Evolutionary conservation across 139 green algal genomes (phyloP), one percentile per base, ranked within the genome.

Genomic region (Mesotaenium endlicherianum): DNA sequence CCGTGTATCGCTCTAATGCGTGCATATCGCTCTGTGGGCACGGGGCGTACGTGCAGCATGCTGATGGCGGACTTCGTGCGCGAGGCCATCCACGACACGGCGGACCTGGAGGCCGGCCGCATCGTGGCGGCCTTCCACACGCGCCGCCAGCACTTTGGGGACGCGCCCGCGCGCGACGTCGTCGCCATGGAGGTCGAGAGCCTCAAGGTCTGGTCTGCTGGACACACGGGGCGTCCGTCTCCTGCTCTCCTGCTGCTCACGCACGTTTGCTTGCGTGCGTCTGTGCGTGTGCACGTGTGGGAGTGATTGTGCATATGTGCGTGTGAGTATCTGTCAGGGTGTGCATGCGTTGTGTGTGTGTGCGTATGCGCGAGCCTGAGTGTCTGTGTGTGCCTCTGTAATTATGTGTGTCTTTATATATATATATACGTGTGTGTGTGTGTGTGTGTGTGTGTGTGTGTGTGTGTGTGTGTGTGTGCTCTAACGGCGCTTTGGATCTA

Each of bases 11-110:
- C n/a, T n/a, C n/a, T n/a, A n/a, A n/a, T n/a, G n/a, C n/a, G n/a
- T n/a, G n/a, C n/a, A n/a, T n/a, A n/a, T n/a, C n/a, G n/a, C n/a
- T n/a, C n/a, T n/a, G n/a, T n/a, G n/a, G n/a, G n/a, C n/a, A n/a
- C n/a, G n/a, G n/a, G 20, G 26, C 20, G 30, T 75, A 60, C 20
- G 20, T 20, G 42, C 70, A 79, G 75, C 26, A 82, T 82, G 75
- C 75, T 82, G 6, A 79, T 79, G 55, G 75, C 75, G 5, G 75
- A 82, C 58, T 82, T 82, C n/a, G 75, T 82, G 16, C 55, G 75
- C 6, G 75, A 82, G 59, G 75, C 75, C 4, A 79, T 82, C 42
- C 75, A 82, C 43, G 14, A 39, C 4, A 80, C 55, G 55, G n/a
- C 75, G 5, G 75, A 82, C 59, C 59, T 82, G 44, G 75, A 82